Evolutionary conservation across 179 eudicot species (phyloP), one percentile per base, ranked within the genome.

Genomic region (Beta corolliflora): DNA sequence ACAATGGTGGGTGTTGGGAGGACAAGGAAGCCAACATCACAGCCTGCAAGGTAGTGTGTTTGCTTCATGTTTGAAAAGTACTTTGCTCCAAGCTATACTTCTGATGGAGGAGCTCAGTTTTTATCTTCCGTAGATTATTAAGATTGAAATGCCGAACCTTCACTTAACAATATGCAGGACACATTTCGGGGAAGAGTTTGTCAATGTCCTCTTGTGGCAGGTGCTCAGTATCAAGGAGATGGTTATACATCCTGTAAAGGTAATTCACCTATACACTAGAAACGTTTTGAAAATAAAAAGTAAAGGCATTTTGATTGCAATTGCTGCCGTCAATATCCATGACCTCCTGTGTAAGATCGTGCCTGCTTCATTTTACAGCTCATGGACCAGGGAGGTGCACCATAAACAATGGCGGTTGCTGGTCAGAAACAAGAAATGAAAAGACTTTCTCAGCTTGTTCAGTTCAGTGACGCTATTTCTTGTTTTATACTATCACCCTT

Each of bases 141-240:
- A 16, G 15, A 41, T 36, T 6, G 8, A 36, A 9, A 18, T 70
- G 7, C 50, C 41, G 54, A 44, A 16, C 56, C 16, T 74, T 16
- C 5, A 8, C 48, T 12, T 11, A 18, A 55, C 7, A 15, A 0
- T 19, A 56, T 56, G 15, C 44, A 95, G 99, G 99, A 95, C 79
- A 95, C 99, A 29, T 95, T 94, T 69, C 93, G 99, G 36, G 99
- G 99, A 81, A 91, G 97, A 84, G 96, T 96, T 56, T 95, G 99
- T 85, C 97, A 92, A 89, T 96, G 99, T 84, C 99, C 99, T 58
- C 68, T 90, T 81, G 93, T 91, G 69, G 88, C 92, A 77, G 99
- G 99, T 54, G 97, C 94, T 80, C 95, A 91, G 85, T 94, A 91
- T 81, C 91, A 89, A 86, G 99, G 99, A 82, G 99, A 96, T 86